phyloP scores from a whole-genome alignment of 169 alveolate species.

The Neospora caninum region DNA sequence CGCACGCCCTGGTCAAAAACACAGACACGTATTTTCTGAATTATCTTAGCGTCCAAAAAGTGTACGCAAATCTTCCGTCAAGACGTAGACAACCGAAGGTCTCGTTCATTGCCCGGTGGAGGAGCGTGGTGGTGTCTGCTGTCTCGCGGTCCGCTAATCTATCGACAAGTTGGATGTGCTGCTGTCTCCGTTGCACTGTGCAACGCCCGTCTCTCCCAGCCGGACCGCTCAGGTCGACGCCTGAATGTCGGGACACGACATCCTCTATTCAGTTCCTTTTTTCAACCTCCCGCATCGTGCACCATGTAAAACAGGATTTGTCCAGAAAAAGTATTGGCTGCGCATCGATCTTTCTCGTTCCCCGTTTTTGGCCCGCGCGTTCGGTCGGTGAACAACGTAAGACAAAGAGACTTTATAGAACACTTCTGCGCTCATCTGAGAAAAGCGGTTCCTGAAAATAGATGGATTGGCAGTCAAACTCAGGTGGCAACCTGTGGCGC shows the following conservation, averaged over 20 bases:
- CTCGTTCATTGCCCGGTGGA: too few species aligned
- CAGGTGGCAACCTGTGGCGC: too few species aligned
- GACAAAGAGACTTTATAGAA: neutral
- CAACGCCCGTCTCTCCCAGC: neutral
- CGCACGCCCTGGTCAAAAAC: too few species aligned
- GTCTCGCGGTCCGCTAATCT: neutral
- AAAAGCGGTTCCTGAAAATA: neutral
- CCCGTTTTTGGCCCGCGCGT: neutral
- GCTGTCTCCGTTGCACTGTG: constrained; percentile 6
- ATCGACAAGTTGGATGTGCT: neutral
- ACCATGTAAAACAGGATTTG: neutral
- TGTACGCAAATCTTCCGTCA: too few species aligned
- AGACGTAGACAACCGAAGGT: too few species aligned
- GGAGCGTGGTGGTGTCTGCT: neutral
- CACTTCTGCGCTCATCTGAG: neutral
- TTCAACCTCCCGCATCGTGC: neutral
- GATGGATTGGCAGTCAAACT: neutral
- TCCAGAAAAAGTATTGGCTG: neutral
- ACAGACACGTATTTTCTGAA: too few species aligned
- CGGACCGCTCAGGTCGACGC: neutral
- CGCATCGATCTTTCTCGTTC: neutral
- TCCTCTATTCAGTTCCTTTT: neutral
- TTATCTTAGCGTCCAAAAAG: too few species aligned
- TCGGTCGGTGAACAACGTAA: neutral
- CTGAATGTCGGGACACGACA: neutral